Evolutionary conservation across 139 green algal genomes (phyloP), one percentile per base, ranked within the genome.

Genomic region (Eudorina sp.): DNA sequence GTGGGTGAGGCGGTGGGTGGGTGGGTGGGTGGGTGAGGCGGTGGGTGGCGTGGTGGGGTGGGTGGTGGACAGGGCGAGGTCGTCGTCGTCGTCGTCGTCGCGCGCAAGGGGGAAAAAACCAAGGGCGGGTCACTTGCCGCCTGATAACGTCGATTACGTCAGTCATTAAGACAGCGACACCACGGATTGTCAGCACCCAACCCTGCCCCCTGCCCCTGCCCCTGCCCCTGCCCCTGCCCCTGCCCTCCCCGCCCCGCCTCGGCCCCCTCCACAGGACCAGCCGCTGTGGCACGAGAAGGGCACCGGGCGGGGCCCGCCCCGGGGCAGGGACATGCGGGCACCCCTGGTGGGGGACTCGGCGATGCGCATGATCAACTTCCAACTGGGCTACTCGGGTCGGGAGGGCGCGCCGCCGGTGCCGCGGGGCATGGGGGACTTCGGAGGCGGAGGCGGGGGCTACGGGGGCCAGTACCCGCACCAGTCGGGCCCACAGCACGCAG

Each of bases 281-380:
- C 62, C 89, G 27, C 64, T 92, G 66, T 92, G 89, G 89, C 89
- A 92, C 72, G 89, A 92, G 83, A 72, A 64, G n/a, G 84, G 84
- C 31, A 51, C 55, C 21, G 41, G 68, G 18, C 62, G 89, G 6
- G 38, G 72, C 2, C 53, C 51, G 34, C 41, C 51, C 0, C 76
- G 62, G 18, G 40, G 2, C 31, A 83, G 82, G n/a, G 53, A 75
- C 46, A 60, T 90, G 43, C 4, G 29, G 18, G 80, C 80, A 14
- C 80, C 80, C 62, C 64, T 72, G 21, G 48, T 92, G 40, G 89
- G 89, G 1, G 89, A 92, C 53, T 38, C 64, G 0, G 89, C 21
- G 2, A 38, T 68, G 29, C 83, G 89, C 43, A 90, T 87, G 34
- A 69, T 92, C 55, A 79, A 77, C 34, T 70, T 82, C 84, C 62